A percentile compares a stretch with the other conserved stretches of the same genome.
Conservation (phyloP, 2,329 filamentous ascomycete genomes). For the Fusarium siculi region DNA sequence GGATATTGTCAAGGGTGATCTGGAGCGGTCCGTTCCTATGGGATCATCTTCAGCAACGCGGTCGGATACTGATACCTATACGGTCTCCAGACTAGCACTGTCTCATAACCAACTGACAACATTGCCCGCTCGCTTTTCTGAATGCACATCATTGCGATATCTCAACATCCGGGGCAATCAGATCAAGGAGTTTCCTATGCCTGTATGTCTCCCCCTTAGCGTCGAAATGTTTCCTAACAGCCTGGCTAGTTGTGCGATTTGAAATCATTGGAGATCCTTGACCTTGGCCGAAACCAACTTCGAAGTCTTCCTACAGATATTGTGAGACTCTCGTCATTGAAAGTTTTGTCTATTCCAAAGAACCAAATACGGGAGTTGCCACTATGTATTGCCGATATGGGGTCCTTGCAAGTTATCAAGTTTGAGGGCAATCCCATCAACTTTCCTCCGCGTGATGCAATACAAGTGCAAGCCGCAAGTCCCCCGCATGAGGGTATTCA, state of each 20-base stretch:
- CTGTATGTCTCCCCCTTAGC: slow-evolving; percentile 52
- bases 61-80: slow-evolving; percentile 27
- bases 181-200: slow-evolving; percentile 70
- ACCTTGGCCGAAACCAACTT: slow-evolving; percentile 90
- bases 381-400: slow-evolving; percentile 87
- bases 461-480: slow-evolving; percentile 67
- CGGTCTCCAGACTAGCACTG: slow-evolving; percentile 71
- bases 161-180: slow-evolving; percentile 83
- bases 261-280: slow-evolving; percentile 88
- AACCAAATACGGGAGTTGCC: slow-evolving; percentile 89
- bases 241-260: slow-evolving; percentile 80
- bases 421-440: slow-evolving; percentile 87
- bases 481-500: slow-evolving; percentile 65
- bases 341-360: slow-evolving; percentile 87
- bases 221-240: slow-evolving; percentile 37
- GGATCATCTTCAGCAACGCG: slow-evolving; percentile 16
- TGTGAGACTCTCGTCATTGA: slow-evolving; percentile 82
- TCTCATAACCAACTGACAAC: slow-evolving; percentile 81
- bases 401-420: slow-evolving; percentile 87
- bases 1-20: slow-evolving; percentile 77
- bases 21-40: slow-evolving; percentile 69
- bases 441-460: slow-evolving; percentile 78
- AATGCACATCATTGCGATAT: slow-evolving; percentile 82
- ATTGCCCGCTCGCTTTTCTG: slow-evolving; percentile 77
- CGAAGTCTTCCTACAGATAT: slow-evolving; percentile 81